These are phyloP conservation scores for Erodium trifolium DNA, from an alignment of 441 rosid species.

Conservation along the genomic window DNA sequence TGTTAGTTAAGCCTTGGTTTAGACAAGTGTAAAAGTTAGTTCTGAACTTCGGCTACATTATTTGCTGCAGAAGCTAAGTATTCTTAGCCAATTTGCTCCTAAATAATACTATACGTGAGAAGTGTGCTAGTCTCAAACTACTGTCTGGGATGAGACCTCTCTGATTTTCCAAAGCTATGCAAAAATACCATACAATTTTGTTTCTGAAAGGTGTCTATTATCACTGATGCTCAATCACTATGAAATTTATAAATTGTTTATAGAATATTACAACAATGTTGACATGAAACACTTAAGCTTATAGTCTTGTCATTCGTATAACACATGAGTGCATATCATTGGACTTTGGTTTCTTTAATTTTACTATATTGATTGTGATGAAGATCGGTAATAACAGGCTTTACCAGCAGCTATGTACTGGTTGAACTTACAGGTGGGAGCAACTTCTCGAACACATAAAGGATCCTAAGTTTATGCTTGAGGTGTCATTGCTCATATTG, in stretches of 20 bases:
- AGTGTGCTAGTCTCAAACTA: background rate
- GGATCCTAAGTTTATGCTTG: conserved; percentile 47
- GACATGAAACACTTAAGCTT: background rate
- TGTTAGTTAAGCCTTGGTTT: background rate
- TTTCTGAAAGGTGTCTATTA: too few species aligned
- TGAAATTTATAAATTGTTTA: background rate
- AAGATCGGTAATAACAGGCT: conserved; percentile 59
- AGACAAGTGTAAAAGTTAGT: too few species aligned
- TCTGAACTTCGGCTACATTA: background rate
- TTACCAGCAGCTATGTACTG: conserved; percentile 88
- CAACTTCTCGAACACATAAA: conserved; percentile 28
- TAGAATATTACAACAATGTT: background rate
- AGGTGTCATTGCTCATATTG: conserved; percentile 46
- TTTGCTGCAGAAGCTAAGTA: background rate
- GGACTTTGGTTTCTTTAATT: conserved; percentile 21
- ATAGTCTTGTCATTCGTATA: background rate
- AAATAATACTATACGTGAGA: background rate
- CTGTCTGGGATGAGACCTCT: background rate
- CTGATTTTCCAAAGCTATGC: background rate
- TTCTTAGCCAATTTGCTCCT: background rate
- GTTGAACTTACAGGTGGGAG: conserved; percentile 97
- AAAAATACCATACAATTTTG: background rate
- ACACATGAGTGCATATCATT: background rate
- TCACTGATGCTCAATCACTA: too few species aligned
- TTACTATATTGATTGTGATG: conserved; percentile 40